Evolutionary conservation across 345 rosid species (phyloP).

Genomic region (Barbarea vulgaris): DNA sequence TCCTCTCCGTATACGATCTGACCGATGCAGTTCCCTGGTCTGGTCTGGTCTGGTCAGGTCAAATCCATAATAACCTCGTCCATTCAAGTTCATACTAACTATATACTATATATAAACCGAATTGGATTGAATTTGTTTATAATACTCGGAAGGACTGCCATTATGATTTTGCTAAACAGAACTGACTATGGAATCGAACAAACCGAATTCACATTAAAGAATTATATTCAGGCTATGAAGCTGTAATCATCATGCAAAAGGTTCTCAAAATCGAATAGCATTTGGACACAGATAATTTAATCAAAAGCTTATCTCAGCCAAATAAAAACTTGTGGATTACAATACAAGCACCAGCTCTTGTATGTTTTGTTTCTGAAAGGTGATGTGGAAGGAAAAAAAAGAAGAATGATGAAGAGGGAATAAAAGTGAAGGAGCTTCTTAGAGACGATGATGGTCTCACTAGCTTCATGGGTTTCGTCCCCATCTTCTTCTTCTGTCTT

Average conservation of each 20-base stretch:
- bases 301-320: slow-evolving; percentile 19
- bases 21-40: background rate
- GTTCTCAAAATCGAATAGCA: background rate
- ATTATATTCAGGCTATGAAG: background rate
- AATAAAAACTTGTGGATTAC: slow-evolving; percentile 38
- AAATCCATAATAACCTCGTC: background rate
- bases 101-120: background rate
- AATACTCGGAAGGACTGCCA: background rate
- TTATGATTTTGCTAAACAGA: background rate
- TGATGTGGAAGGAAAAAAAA: background rate
- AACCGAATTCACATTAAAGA: background rate
- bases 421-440: background rate
- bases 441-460: slow-evolving; percentile 29
- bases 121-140: background rate
- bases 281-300: background rate
- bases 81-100: background rate
- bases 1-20: background rate
- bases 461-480: slow-evolving; percentile 29
- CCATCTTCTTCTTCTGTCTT: slow-evolving; percentile 26
- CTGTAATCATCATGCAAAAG: background rate
- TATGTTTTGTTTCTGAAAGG: background rate
- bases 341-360: slow-evolving; percentile 7
- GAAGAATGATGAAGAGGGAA: background rate
- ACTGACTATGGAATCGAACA: too few relatives aligned
- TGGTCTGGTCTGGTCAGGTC: background rate